Conservation (phyloP, 75 land plant genomes). For the Picea sitchensis region DNA sequence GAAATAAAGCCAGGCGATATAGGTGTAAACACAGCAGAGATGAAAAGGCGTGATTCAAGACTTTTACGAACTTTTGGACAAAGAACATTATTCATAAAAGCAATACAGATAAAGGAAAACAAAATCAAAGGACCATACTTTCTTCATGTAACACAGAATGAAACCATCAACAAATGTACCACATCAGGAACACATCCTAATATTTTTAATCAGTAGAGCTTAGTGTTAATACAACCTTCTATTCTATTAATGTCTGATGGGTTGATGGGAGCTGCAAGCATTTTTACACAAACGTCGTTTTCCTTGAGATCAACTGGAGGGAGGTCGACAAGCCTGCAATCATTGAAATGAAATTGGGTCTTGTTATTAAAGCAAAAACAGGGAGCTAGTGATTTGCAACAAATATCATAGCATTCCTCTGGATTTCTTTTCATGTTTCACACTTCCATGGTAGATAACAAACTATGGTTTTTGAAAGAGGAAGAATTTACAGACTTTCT, state of each 20-base stretch:
- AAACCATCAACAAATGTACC: neutral
- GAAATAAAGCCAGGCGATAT: neutral
- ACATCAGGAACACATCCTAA: neutral
- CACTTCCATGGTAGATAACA: neutral
- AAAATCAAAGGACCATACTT: neutral
- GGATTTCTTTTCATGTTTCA: neutral
- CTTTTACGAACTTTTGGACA: neutral
- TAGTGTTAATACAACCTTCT: slow-evolving; percentile 55
- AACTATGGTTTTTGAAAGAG: neutral
- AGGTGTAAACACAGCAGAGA: neutral
- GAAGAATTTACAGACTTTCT: neutral
- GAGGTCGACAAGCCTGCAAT: slow-evolving; percentile 60
- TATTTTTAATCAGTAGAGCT: neutral
- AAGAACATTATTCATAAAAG: neutral
- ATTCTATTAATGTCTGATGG: slow-evolving; percentile 96
- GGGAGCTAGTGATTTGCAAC: neutral
- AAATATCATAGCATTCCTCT: neutral
- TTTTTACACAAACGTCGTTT: slow-evolving; percentile 82
- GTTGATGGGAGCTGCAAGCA: slow-evolving; percentile 96
- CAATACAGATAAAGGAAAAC: neutral
- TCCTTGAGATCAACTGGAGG: slow-evolving; percentile 54
- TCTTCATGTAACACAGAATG: neutral
- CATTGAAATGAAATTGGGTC: slow-evolving; percentile 8
- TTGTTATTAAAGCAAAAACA: neutral
- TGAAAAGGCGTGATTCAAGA: neutral